phyloP scores from a whole-genome alignment of 495 filamentous ascomycete genomes.

The Oidiodendron maius region DNA sequence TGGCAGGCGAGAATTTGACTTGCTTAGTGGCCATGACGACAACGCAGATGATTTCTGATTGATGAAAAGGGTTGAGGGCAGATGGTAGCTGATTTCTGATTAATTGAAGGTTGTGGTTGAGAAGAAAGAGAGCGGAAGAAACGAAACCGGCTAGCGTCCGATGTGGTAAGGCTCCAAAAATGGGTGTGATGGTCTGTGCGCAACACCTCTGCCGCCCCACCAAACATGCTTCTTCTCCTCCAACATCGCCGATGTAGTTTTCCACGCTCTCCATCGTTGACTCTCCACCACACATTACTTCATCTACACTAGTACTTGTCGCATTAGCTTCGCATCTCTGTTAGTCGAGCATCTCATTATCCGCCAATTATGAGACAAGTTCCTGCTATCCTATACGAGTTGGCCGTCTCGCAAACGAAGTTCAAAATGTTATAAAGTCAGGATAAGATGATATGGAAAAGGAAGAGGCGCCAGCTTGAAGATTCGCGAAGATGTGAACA shows the following conservation, averaged over 20 bases:
- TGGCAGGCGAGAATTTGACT: too few species aligned
- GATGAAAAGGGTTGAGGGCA: constrained; percentile 1
- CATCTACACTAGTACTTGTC: constrained; percentile 13
- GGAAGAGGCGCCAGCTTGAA: constrained; percentile 14
- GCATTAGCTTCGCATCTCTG: constrained; percentile 10
- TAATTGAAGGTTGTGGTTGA: too few species aligned
- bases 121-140: too few species aligned
- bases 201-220: constrained; percentile 9
- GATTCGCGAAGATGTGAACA: constrained; percentile 16
- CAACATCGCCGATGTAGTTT: constrained; percentile 6
- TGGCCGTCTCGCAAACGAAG: constrained; percentile 13
- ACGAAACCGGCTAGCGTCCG: too few species aligned
- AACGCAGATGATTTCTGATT: constrained; percentile 1
- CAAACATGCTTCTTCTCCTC: constrained; percentile 10
- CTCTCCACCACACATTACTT: constrained; percentile 16
- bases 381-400: constrained; percentile 18
- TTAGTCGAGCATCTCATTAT: constrained; percentile 14
- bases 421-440: constrained; percentile 20
- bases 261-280: constrained; percentile 10
- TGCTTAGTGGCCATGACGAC: background rate
- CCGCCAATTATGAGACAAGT: constrained; percentile 15
- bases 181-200: too few species aligned
- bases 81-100: too few species aligned
- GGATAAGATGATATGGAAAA: constrained; percentile 19
- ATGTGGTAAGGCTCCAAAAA: too few species aligned